Evolutionary conservation across 306 rosid species (phyloP), one percentile per base, ranked within the genome.

Genomic region (Cucurbita ficifolia): DNA sequence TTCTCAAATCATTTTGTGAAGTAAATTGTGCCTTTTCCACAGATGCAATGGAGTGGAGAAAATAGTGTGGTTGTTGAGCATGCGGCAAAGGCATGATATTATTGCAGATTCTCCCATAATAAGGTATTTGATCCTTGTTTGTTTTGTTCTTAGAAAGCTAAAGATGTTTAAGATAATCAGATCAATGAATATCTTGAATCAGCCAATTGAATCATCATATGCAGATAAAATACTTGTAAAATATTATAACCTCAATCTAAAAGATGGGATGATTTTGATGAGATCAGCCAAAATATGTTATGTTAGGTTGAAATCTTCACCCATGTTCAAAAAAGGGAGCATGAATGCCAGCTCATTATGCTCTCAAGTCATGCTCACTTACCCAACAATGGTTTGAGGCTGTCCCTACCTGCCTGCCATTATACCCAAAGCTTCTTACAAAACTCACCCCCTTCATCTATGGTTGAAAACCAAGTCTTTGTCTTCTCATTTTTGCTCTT

Each of bases 381-480:
- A 9, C 74, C 74, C 74, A 70, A 70, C 74, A 70, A 0, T 29
- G 58, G 12, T 33, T 70, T 70, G 46, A 49, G 59, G 74, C 7
- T 70, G 74, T 50, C 74, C 74, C 74, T 49, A 70, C 74, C 17
- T 70, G 74, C 58, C 74, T 70, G 5, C 74, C 74, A 49, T 49
- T 22, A 1, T 56, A 12, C 42, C 73, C 13, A 68, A 68, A 22
- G 42, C 43, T 42, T 45, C 38, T 11, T 24, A 4, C 36, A 18
- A 10, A 10, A 45, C 53, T 39, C 42, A 13, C 4, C 10, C 63
- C 10, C 13, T 68, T 22, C 35, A 22, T 67, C 54, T 0, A 22
- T 9, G 17, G 19, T 9, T 46, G 56, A 19, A 68, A 45, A 46
- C 2, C 5, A 45, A 43, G 7, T 8, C 7, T 0, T 70, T 17